Base-by-base conservation (phyloP, 306 rosid genomes). In the Vicia faba region DNA sequence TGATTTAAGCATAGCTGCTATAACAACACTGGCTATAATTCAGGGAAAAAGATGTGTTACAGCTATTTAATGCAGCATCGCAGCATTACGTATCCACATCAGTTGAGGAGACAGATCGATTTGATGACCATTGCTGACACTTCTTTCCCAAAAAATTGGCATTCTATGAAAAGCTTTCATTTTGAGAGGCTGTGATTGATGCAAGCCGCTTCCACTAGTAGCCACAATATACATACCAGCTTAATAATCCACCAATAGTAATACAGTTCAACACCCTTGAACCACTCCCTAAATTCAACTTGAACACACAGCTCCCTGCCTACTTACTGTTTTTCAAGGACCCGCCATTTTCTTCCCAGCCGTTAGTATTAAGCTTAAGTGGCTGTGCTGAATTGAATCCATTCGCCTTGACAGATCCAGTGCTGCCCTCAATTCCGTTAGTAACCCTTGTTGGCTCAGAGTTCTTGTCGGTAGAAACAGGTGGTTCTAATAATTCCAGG, bases 311-410 rank as follows among this genome's bases (percentile, higher is more conserved):
- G 65, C 56, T 61, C 79, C 77, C 67, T 71, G 51, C 60, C 76
- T 83, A 38, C 53, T 11, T 62, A 12, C 80, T 72, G 53, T 75
- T 83, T 76, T 41, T 78, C 81, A 74, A 74, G 23, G 60, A 51
- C 29, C 74, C 83, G 2, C 91, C 91, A 70, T 88, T 93, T 84
- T 88, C 91, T 83, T 78, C 96, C 12, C 66, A 38, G 13, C 76
- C 38, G 33, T 78, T 70, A 11, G 3, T 39, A 33, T 39, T 78
- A 46, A 59, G 75, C 49, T 60, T 63, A 0, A 84, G 75, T 3
- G 80, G 53, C 56, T 79, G 83, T 16, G n/a, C 57, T 5, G 72
- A 38, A 75, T 10, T 73, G 16, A 82, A 81, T 60, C 96, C 99
- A 57, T 90, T 89, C 62, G 85, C 66, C 84, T 73, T 82, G 68